phyloP scores from a whole-genome alignment of 164 flowering plant genomes.

The Magnolia officinalis region DNA sequence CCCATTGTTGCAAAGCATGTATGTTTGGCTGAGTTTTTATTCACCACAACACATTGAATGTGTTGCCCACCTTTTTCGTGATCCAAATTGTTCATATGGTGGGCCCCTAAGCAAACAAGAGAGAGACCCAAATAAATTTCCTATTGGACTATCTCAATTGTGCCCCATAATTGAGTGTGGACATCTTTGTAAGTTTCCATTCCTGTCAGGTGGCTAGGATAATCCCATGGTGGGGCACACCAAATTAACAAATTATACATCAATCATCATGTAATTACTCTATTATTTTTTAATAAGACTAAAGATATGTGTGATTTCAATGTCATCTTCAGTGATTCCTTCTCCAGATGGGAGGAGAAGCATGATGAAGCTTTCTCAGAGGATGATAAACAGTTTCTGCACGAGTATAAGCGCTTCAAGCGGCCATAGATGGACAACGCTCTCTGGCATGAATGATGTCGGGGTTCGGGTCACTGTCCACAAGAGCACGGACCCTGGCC shows the following conservation, averaged over 20 bases:
- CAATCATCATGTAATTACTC: too few species aligned
- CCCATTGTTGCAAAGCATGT: too few species aligned
- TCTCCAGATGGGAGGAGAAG: conserved; percentile 45
- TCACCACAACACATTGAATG: not conserved
- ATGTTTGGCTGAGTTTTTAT: not conserved
- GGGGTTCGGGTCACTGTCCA: conserved; percentile 51
- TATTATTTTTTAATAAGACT: too few species aligned
- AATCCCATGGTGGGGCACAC: not conserved
- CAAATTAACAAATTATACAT: not conserved
- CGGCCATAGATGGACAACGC: conserved; percentile 50
- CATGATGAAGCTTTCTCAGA: conserved; percentile 59
- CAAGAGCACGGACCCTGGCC: conserved; percentile 54
- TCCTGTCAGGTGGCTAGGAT: not conserved
- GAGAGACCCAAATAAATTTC: too few species aligned
- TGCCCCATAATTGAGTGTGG: too few species aligned
- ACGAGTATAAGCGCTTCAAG: conserved; percentile 55
- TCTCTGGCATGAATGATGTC: conserved; percentile 36
- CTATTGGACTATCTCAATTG: too few species aligned
- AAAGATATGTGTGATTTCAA: not conserved
- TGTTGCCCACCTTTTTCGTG: not conserved
- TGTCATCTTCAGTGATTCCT: conserved; percentile 23
- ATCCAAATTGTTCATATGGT: too few species aligned
- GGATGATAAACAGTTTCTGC: conserved; percentile 68
- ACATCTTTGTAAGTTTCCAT: not conserved
- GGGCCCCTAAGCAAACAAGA: too few species aligned